Conservation (phyloP, 106 monocot genomes). For the Dendrobium catenatum region DNA sequence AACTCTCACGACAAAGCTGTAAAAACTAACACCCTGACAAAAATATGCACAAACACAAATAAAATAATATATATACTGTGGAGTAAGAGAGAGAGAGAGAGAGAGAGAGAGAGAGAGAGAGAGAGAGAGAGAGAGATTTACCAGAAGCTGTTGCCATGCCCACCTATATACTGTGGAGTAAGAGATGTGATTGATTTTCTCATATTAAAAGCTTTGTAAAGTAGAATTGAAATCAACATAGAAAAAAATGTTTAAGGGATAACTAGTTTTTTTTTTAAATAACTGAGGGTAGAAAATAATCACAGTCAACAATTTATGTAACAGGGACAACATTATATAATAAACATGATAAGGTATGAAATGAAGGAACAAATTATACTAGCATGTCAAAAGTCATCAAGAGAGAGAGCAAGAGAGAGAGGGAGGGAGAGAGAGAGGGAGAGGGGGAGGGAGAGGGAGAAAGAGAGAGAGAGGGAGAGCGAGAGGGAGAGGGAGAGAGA, state of each 20-base stretch:
- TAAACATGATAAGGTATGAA: background rate
- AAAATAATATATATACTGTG: too few relatives aligned
- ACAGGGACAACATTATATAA: background rate
- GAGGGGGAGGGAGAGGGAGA: too few relatives aligned
- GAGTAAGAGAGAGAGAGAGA: too few relatives aligned
- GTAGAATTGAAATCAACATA: background rate
- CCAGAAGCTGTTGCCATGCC: conserved; percentile 7
- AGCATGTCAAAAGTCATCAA: background rate
- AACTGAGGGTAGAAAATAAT: background rate
- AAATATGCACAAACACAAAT: background rate
- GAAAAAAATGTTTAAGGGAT: background rate
- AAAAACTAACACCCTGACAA: background rate
- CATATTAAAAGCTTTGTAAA: background rate
- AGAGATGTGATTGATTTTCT: background rate
- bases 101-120: too few relatives aligned
- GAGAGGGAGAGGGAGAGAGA: too few relatives aligned
- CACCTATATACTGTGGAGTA: background rate
- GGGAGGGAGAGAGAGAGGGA: too few relatives aligned
- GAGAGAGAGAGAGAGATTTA: background rate
- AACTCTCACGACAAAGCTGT: too few relatives aligned
- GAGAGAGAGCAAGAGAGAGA: too few relatives aligned
- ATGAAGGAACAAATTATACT: background rate
- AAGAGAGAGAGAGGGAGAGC: too few relatives aligned
- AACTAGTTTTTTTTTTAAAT: background rate
- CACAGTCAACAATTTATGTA: background rate